phyloP scores from a whole-genome alignment of 768 basidiomycete species.

The Austroboletus eburneus region DNA sequence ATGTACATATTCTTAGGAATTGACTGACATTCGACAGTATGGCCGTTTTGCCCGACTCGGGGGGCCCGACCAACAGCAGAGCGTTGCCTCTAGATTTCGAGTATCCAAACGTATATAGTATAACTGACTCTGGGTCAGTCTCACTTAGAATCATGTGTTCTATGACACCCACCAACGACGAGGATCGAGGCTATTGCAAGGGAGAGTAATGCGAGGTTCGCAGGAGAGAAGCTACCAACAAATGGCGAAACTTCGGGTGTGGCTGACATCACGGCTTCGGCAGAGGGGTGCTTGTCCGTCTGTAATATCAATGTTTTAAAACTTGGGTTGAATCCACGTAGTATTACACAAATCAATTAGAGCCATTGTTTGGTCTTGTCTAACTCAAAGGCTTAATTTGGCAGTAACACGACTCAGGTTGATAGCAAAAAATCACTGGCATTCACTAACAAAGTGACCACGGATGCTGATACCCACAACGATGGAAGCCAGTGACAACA shows the following conservation, averaged over 20 bases:
- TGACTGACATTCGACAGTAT: constrained; percentile 63
- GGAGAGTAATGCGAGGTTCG: constrained; percentile 39
- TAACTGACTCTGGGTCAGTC: constrained; percentile 36
- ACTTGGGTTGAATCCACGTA: not conserved
- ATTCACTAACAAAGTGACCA: too few species aligned
- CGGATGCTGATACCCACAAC: too few species aligned
- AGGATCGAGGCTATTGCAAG: constrained; percentile 41
- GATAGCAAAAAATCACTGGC: too few species aligned
- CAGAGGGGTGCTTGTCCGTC: constrained; percentile 12
- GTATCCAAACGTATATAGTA: constrained; percentile 41
- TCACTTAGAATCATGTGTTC: not conserved
- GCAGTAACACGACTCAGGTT: too few species aligned
- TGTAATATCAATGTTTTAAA: not conserved
- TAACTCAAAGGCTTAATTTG: too few species aligned
- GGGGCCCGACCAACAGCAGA: constrained; percentile 72
- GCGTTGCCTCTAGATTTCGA: constrained; percentile 49
- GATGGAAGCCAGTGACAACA: too few species aligned
- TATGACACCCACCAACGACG: constrained; percentile 38
- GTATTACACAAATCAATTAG: not conserved
- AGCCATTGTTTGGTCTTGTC: constrained; percentile 22
- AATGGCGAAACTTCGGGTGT: constrained; percentile 37
- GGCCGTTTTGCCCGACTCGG: constrained; percentile 79
- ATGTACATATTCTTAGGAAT: not conserved
- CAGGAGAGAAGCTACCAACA: constrained; percentile 35
- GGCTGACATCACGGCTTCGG: constrained; percentile 5